Percentiles rank a stretch among this genome's conserved stretches.
Conservation (phyloP, 83 land plant species). For the Picea abies region DNA sequence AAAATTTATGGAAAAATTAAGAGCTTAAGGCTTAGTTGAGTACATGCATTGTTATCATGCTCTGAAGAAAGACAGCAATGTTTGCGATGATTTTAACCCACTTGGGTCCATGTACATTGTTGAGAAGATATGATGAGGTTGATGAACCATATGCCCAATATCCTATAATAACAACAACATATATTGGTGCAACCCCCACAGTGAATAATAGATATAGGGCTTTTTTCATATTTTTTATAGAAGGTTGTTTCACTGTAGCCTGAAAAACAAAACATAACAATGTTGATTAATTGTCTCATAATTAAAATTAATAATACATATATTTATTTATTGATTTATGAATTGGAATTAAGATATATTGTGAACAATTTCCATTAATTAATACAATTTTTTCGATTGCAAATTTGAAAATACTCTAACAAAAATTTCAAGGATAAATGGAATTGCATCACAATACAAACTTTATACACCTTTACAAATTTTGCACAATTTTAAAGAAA, state of each 20-base stretch:
- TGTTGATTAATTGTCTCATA: not conserved
- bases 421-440: too few species aligned
- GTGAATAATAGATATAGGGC: constrained; percentile 67
- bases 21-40: constrained; percentile 4
- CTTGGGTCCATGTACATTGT: constrained; percentile 57
- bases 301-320: too few species aligned
- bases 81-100: constrained; percentile 63
- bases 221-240: constrained; percentile 66
- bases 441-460: too few species aligned
- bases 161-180: constrained; percentile 52
- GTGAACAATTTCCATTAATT: too few species aligned
- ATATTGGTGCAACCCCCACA: constrained; percentile 45
- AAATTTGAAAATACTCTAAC: too few species aligned
- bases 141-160: constrained; percentile 83
- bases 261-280: constrained; percentile 6
- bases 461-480: too few species aligned
- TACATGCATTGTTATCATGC: constrained; percentile 80
- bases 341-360: too few species aligned
- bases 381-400: too few species aligned
- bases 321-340: too few species aligned
- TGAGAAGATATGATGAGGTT: constrained; percentile 67
- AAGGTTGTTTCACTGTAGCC: constrained; percentile 77
- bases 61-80: constrained; percentile 62
- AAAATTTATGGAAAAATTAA: not conserved
- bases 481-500: too few species aligned